Percentiles rank a stretch among this genome's conserved stretches.
Evolutionary conservation across 768 basidiomycete species (phyloP).

Genomic region (Suillus tomentosus): DNA sequence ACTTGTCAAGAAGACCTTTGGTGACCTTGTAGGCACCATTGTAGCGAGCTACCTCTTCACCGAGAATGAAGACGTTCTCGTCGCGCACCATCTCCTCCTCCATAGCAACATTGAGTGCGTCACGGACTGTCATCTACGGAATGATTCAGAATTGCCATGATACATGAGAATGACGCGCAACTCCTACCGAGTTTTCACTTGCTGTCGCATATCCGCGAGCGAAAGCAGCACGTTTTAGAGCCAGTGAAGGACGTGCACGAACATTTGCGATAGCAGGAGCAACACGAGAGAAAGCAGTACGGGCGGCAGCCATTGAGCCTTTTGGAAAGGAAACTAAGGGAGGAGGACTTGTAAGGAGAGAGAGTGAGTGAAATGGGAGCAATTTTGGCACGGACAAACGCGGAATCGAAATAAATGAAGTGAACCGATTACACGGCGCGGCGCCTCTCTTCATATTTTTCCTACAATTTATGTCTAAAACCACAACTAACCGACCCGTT

Average conservation of each 20-base stretch:
- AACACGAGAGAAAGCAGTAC: conserved; percentile 64
- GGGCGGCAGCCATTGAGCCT: conserved; percentile 54
- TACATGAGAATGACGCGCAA: conserved; percentile 35
- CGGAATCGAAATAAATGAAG: conserved; percentile 9
- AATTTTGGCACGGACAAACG: conserved; percentile 18
- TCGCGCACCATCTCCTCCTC: conserved; percentile 99
- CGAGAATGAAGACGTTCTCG: conserved; percentile 91
- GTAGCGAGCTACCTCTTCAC: conserved; percentile 98
- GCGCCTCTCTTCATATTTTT: background rate
- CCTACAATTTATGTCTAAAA: conserved; percentile 10
- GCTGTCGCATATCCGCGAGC: conserved; percentile 68
- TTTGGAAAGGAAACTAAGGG: conserved; percentile 33
- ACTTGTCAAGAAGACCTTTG: conserved; percentile 98
- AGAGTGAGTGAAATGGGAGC: conserved; percentile 7
- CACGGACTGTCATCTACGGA: conserved; percentile 92
- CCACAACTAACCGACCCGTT: conserved; percentile 4
- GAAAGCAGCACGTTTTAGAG: conserved; percentile 44
- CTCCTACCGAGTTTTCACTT: conserved; percentile 49
- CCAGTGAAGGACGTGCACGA: conserved; percentile 44
- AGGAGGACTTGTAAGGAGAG: conserved; percentile 23
- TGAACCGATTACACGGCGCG: conserved; percentile 10
- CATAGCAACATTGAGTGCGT: conserved; percentile 96
- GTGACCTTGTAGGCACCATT: conserved; percentile 99
- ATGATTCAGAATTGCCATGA: conserved; percentile 22
- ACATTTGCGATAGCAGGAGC: conserved; percentile 48